phyloP scores from a whole-genome alignment of 2,329 filamentous ascomycete species.

The Diaporthe longicolla region DNA sequence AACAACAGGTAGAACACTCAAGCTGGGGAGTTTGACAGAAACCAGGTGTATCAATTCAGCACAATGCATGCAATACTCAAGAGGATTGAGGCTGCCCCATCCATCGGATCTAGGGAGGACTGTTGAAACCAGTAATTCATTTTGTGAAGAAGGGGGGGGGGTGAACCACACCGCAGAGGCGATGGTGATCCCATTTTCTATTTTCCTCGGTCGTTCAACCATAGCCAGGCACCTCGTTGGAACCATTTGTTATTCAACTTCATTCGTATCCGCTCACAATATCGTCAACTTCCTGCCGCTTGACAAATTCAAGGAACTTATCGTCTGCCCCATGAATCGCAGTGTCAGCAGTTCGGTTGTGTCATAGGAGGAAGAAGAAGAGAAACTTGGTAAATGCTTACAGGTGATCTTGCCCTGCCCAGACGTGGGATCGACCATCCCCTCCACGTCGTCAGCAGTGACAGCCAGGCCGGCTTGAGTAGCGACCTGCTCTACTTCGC shows the following conservation, averaged over 20 bases:
- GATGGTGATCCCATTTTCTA: too few species aligned
- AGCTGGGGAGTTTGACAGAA: background rate
- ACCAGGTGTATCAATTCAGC: background rate
- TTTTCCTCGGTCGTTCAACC: too few species aligned
- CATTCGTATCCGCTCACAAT: conserved; percentile 46
- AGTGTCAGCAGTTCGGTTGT: background rate
- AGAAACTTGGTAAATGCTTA: conserved; percentile 45
- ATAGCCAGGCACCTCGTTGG: background rate
- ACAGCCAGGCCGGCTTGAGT: conserved; percentile 51
- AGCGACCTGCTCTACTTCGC: conserved; percentile 53
- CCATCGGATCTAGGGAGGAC: background rate
- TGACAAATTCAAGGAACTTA: conserved; percentile 54
- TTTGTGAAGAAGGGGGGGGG: too few species aligned
- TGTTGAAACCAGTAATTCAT: too few species aligned
- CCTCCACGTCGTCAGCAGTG: conserved; percentile 53
- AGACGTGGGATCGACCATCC: conserved; percentile 52
- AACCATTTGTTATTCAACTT: conserved; percentile 1
- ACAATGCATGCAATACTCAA: background rate
- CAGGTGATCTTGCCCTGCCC: conserved; percentile 54
- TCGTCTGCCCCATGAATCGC: conserved; percentile 47
- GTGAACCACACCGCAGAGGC: too few species aligned
- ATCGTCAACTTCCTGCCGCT: conserved; percentile 50
- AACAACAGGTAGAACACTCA: background rate
- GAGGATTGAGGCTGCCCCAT: background rate
- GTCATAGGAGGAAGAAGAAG: background rate